Percentiles rank a stretch among this genome's conserved stretches.
These are phyloP conservation scores for Pistacia vera DNA, from an alignment of 345 rosid species.

Conservation along the genomic window DNA sequence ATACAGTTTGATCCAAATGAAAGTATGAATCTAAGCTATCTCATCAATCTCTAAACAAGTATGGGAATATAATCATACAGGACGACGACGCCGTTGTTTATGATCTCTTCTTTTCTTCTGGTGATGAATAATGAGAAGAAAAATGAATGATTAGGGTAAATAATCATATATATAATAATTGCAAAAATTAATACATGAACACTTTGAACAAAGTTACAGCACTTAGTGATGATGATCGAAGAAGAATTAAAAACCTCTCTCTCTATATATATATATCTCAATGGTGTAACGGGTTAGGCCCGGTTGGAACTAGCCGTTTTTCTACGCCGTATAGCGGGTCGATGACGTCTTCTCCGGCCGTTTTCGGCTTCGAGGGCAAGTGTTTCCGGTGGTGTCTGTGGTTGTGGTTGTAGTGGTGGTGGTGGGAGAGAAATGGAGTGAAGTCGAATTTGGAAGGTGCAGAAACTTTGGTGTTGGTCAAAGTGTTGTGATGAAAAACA, in stretches of 20 bases:
- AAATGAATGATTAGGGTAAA: neutral
- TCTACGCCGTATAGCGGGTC: slow-evolving; percentile 61
- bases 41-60: slow-evolving; percentile 25
- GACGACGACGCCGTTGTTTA: slow-evolving; percentile 4
- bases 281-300: slow-evolving; percentile 88
- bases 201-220: slow-evolving; percentile 13
- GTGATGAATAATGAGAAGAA: slow-evolving; percentile 13
- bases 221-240: neutral
- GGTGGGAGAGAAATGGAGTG: slow-evolving; percentile 45
- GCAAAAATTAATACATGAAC: slow-evolving; percentile 13
- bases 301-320: slow-evolving; percentile 72
- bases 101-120: neutral
- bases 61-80: neutral
- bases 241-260: neutral
- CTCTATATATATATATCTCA: slow-evolving; percentile 25
- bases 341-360: slow-evolving; percentile 30
- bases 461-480: slow-evolving; percentile 41
- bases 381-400: slow-evolving; percentile 14
- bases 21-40: neutral
- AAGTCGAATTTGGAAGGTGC: slow-evolving; percentile 48
- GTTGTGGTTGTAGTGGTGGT: slow-evolving; percentile 16
- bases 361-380: slow-evolving; percentile 3
- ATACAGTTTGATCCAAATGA: neutral
- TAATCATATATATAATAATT: slow-evolving; percentile 6
- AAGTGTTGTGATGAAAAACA: neutral